Base-by-base conservation (phyloP, 495 filamentous ascomycete species). In the Penicillium subrubescens region DNA sequence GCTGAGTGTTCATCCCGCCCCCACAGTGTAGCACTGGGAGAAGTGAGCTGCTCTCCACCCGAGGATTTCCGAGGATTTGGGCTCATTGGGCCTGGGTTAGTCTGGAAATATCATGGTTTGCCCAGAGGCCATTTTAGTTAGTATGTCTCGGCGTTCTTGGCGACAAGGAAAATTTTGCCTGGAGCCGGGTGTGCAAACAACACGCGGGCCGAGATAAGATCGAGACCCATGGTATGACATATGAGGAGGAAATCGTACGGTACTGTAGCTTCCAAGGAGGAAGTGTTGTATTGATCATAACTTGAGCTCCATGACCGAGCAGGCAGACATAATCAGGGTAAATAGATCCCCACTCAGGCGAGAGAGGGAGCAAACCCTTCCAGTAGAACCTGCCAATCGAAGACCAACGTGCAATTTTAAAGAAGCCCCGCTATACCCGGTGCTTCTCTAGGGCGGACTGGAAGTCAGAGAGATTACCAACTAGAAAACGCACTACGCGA, bases 91-190 rank as follows among this genome's bases (percentile, higher is more conserved):
- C 53, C 6, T 19, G 33, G 8, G n/a, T n/a, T 21, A 8, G 17
- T 8, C 8, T 39, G n/a, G 8, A 14, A 21, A 14, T 21, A 11
- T 23, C 11, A 37, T 35, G 19, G 14, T 35, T 19, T 39, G 53
- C 19, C 21, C 34, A 34, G n/a, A 2, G 33, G 11, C 25, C 33
- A 21, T 21, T 21, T 21, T 6, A 21, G 29, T 56, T 56, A 56
- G 53, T 8, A 4, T 25, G 53, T 56, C 53, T 56, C 53, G 29
- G 53, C 53, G 4, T 23, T 39, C 53, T 56, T 56, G 53, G 53
- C 53, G 29, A 56, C 8, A 56, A 35, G 31, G 7, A 29, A 37
- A 56, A 35, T 2, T 15, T 35, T 33, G 51, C 8, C n/a, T 29
- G 12, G 19, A 39, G 33, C 33, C 31, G 33, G 12, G 17, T 23